These are phyloP conservation scores for Neonectria punicea DNA, from an alignment of 2,329 filamentous ascomycete genomes.

Conservation along the genomic window DNA sequence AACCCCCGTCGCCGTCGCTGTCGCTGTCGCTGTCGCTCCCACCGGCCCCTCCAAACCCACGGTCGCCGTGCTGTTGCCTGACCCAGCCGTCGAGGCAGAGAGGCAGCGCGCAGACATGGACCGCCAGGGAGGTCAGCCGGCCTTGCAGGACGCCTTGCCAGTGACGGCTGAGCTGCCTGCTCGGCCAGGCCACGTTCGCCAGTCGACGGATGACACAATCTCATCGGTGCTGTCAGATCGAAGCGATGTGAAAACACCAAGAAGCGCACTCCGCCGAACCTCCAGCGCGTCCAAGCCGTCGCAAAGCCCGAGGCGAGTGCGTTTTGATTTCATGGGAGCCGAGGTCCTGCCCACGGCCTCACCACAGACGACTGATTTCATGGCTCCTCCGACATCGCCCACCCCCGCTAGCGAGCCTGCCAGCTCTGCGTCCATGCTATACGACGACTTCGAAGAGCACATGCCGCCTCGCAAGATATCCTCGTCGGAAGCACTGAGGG, in stretches of 20 bases:
- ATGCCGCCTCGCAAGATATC: constrained; percentile 64
- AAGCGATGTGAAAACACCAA: constrained; percentile 60
- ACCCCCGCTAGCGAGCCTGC: constrained; percentile 41
- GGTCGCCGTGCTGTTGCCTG: constrained; percentile 42
- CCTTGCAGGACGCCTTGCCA: constrained; percentile 29
- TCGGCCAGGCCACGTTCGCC: constrained; percentile 51
- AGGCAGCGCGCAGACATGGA: constrained; percentile 39
- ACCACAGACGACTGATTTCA: constrained; percentile 54
- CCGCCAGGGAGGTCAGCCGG: constrained; percentile 26
- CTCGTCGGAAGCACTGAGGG: constrained; percentile 64
- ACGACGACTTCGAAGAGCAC: constrained; percentile 53
- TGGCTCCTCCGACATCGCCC: constrained; percentile 42
- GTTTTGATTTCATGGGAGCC: constrained; percentile 69
- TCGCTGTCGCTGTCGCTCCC: constrained; percentile 31
- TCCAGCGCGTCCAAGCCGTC: constrained; percentile 62
- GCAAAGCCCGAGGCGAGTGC: constrained; percentile 69
- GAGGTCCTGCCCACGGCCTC: constrained; percentile 70
- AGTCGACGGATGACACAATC: constrained; percentile 58
- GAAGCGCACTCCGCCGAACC: constrained; percentile 68
- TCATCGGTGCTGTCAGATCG: constrained; percentile 64
- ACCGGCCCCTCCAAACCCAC: constrained; percentile 28
- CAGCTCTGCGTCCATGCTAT: constrained; percentile 47
- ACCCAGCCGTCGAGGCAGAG: constrained; percentile 37
- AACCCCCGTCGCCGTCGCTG: constrained; percentile 27
- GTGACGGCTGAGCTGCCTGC: constrained; percentile 34